A percentile compares a stretch with the other conserved stretches of the same genome.
phyloP scores from a whole-genome alignment of 192 early-diverging fungal genomes.

The Dissophora ornata region DNA sequence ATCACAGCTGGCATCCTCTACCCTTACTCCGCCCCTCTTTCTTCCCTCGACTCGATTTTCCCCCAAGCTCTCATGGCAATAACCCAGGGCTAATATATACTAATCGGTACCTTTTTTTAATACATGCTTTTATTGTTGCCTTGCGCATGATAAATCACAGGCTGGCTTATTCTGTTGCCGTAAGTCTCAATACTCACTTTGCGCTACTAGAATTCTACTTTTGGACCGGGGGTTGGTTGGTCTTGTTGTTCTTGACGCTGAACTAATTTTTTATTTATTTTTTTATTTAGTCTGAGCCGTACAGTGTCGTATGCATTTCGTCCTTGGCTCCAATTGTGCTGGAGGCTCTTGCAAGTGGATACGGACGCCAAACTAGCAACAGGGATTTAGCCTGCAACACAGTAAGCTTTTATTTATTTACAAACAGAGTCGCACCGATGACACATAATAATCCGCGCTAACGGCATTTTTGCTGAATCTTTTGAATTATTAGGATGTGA shows the following conservation, averaged over 20 bases:
- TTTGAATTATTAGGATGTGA: neutral
- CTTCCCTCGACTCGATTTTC: too few species aligned
- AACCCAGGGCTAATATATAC: too few species aligned
- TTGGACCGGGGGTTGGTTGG: too few species aligned
- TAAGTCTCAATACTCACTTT: conserved; percentile 14
- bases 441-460: neutral
- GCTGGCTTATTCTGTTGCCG: conserved; percentile 48
- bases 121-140: neutral
- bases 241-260: too few species aligned
- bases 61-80: too few species aligned
- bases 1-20: too few species aligned
- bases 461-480: neutral
- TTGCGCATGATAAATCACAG: conserved; percentile 8
- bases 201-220: too few species aligned
- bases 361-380: conserved; percentile 30
- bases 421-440: too few species aligned
- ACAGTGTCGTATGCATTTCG: conserved; percentile 50
- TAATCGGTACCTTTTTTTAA: too few species aligned
- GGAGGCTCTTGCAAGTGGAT: conserved; percentile 39
- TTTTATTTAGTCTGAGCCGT: conserved; percentile 53
- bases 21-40: too few species aligned
- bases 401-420: conserved; percentile 13
- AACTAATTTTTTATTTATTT: too few species aligned
- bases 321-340: conserved; percentile 46
- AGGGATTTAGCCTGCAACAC: conserved; percentile 27